Percentiles rank a stretch among this genome's conserved stretches.
phyloP scores from a whole-genome alignment of 148 eudicot species.

The Mesembryanthemum crystallinum region DNA sequence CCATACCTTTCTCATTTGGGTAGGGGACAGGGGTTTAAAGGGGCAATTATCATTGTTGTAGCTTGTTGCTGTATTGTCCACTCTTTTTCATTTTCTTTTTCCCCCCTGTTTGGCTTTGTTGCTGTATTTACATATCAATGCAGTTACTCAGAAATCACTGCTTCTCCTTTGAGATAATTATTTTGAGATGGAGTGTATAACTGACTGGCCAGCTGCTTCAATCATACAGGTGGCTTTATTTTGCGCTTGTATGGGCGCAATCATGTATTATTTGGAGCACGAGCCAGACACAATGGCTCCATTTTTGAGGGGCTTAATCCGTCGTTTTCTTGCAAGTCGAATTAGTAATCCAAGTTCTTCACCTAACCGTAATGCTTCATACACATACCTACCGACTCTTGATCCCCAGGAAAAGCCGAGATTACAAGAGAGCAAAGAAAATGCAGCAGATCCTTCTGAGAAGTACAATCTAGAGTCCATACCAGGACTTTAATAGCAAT shows the following conservation, averaged over 20 bases:
- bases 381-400: slow-evolving; percentile 57
- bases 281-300: slow-evolving; percentile 99
- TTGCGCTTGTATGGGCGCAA: slow-evolving; percentile 93
- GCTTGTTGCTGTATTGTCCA: background rate
- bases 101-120: too few species aligned
- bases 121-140: too few species aligned
- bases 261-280: slow-evolving; percentile 87
- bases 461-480: slow-evolving; percentile 81
- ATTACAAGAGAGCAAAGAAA: slow-evolving; percentile 33
- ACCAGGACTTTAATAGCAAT: slow-evolving; percentile 55
- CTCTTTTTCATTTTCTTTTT: too few species aligned
- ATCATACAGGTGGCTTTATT: slow-evolving; percentile 74
- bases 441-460: slow-evolving; percentile 46
- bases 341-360: slow-evolving; percentile 71
- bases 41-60: background rate
- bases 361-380: slow-evolving; percentile 53
- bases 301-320: slow-evolving; percentile 73
- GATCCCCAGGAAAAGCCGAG: slow-evolving; percentile 57
- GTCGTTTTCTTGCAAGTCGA: slow-evolving; percentile 85
- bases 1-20: too few species aligned
- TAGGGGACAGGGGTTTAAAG: too few species aligned
- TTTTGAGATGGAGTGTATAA: background rate
- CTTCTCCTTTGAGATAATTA: background rate
- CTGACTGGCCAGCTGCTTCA: background rate
- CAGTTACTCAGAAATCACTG: background rate